Evolutionary conservation across 352 stramenopile genomes (phyloP).

Genomic region (Aphanomyces stellatus): DNA sequence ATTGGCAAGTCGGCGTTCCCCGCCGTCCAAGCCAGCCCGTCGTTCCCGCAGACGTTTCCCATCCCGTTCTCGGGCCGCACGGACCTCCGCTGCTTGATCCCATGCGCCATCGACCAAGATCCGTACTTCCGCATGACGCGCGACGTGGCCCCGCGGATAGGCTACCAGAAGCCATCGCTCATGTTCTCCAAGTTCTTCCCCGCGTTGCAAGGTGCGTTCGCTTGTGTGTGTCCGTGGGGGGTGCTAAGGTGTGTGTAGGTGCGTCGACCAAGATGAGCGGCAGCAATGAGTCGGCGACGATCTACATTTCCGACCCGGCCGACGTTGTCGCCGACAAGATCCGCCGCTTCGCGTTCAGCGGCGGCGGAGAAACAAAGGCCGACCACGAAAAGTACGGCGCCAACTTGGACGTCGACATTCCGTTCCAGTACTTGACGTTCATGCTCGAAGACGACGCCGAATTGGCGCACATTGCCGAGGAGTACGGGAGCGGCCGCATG

Average conservation of each 20-base stretch:
- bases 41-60: conserved; percentile 97
- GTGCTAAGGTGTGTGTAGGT: conserved; percentile 20
- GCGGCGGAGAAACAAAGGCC: conserved; percentile 96
- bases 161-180: conserved; percentile 93
- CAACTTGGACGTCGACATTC: conserved; percentile 98
- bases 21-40: conserved; percentile 95
- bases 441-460: conserved; percentile 99
- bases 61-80: conserved; percentile 77
- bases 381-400: conserved; percentile 97
- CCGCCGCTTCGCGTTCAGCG: conserved; percentile 86
- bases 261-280: conserved; percentile 98
- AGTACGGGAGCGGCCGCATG: conserved; percentile 94
- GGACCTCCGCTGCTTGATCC: conserved; percentile 97
- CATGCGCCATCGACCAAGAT: conserved; percentile 99
- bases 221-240: neutral
- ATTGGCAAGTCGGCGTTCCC: conserved; percentile 99
- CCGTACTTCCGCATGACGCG: conserved; percentile 98
- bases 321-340: conserved; percentile 93
- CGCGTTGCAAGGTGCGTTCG: conserved; percentile 87
- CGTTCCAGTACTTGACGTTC: conserved; percentile 98
- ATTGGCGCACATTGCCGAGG: conserved; percentile 86
- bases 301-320: conserved; percentile 98
- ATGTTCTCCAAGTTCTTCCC: conserved; percentile 99
- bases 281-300: conserved; percentile 93
- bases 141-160: conserved; percentile 97